phyloP scores from a whole-genome alignment of 768 basidiomycete species.

The Tulasnella calospora region DNA sequence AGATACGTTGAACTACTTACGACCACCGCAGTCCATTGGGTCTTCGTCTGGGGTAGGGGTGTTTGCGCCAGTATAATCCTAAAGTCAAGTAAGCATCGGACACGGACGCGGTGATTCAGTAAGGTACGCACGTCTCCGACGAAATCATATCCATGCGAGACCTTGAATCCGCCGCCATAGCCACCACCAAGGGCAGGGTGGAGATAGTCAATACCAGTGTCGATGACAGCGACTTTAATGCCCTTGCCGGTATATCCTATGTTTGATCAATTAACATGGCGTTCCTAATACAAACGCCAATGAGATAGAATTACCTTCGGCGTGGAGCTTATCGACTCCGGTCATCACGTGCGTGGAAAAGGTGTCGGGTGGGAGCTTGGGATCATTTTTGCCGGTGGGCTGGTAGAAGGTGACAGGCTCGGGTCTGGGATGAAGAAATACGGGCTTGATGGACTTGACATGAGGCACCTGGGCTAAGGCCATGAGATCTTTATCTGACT shows the following conservation, averaged over 20 bases:
- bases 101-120: conserved; percentile 32
- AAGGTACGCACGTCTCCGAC: conserved; percentile 19
- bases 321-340: conserved; percentile 27
- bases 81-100: conserved; percentile 11
- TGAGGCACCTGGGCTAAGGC: conserved; percentile 14
- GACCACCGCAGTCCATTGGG: conserved; percentile 25
- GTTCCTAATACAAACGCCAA: background rate
- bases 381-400: conserved; percentile 19
- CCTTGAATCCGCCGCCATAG: conserved; percentile 22
- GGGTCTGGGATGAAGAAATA: conserved; percentile 13
- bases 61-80: conserved; percentile 23
- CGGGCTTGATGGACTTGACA: conserved; percentile 27
- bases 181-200: conserved; percentile 26
- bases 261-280: background rate
- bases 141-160: conserved; percentile 26
- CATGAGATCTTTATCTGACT: conserved; percentile 12
- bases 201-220: conserved; percentile 26
- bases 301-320: background rate
- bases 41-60: conserved; percentile 20
- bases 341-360: conserved; percentile 26
- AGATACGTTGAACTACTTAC: conserved; percentile 31
- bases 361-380: conserved; percentile 17
- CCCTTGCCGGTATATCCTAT: conserved; percentile 18
- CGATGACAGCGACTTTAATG: conserved; percentile 24
- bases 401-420: background rate